Conservation (phyloP, 495 filamentous ascomycete species). For the Neurospora discreta region DNA sequence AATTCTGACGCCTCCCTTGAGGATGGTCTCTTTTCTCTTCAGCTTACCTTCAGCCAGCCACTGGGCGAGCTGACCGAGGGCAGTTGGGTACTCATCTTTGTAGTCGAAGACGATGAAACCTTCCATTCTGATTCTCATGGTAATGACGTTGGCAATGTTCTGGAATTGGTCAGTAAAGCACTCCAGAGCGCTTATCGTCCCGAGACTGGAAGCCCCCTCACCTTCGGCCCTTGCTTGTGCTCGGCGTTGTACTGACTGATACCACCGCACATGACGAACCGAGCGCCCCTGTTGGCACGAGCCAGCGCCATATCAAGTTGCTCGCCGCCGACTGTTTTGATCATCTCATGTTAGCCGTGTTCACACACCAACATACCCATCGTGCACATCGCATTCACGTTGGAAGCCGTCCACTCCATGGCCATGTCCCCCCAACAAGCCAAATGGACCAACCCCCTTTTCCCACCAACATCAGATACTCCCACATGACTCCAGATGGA, state of each 20-base stretch:
- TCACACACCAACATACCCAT: not conserved
- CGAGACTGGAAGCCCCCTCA: not conserved
- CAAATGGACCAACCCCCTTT: no score
- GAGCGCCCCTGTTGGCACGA: constrained; percentile 41
- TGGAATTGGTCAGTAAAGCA: constrained; percentile 1
- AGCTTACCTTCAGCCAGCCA: constrained; percentile 47
- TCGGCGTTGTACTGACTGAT: constrained; percentile 33
- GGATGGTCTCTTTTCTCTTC: constrained; percentile 42
- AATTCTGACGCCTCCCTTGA: constrained; percentile 41
- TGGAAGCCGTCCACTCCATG: not conserved
- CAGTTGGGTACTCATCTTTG: constrained; percentile 24
- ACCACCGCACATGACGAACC: constrained; percentile 51
- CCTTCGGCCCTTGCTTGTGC: constrained; percentile 18
- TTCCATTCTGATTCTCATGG: constrained; percentile 36
- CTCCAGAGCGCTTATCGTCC: not conserved
- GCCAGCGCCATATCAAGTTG: constrained; percentile 51
- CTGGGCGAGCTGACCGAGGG: constrained; percentile 35
- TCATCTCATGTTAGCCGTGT: not conserved
- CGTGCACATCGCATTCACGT: not conserved
- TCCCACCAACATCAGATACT: not conserved
- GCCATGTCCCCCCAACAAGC: no score
- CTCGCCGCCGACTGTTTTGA: constrained; percentile 42
- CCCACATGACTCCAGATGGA: not conserved
- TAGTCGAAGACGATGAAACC: constrained; percentile 56
- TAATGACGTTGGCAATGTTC: constrained; percentile 23